Percentiles rank a stretch among this genome's conserved stretches.
Conservation (phyloP, 2,329 filamentous ascomycete species). For the Paraconiothyrium brasiliense region DNA sequence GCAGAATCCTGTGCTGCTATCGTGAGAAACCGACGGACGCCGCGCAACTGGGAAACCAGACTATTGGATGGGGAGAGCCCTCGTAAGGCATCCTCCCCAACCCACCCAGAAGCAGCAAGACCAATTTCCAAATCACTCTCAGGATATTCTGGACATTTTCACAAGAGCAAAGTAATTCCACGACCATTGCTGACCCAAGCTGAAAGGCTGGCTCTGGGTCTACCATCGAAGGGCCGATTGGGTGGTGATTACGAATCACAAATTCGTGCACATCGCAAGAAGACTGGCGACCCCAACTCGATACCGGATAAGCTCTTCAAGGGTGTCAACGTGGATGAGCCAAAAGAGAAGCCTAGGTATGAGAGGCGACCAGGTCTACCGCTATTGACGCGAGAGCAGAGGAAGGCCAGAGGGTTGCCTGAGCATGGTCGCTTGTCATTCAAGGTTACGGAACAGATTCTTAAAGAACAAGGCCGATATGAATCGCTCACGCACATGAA, state of each 20-base stretch:
- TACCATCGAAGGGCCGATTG: constrained; percentile 38
- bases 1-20: constrained; percentile 35
- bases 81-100: background rate
- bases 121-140: background rate
- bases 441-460: constrained; percentile 31
- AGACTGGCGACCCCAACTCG: constrained; percentile 28
- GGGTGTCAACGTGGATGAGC: constrained; percentile 13
- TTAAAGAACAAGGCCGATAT: constrained; percentile 24
- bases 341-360: constrained; percentile 5
- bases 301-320: constrained; percentile 32
- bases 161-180: background rate
- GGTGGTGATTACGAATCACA: constrained; percentile 34
- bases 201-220: constrained; percentile 35
- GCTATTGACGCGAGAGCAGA: constrained; percentile 40
- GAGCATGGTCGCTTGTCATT: constrained; percentile 34
- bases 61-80: constrained; percentile 28
- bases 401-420: constrained; percentile 36
- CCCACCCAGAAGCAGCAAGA: background rate
- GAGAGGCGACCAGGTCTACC: constrained; percentile 16
- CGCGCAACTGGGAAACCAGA: constrained; percentile 39
- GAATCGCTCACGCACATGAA: constrained; percentile 12
- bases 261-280: constrained; percentile 38
- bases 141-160: background rate
- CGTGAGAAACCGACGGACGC: constrained; percentile 26
- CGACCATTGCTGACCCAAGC: constrained; percentile 34